Evolutionary conservation across 352 stramenopile species (phyloP), one percentile per base, ranked within the genome.

Genomic region (Phytophthora chlamydospora): DNA sequence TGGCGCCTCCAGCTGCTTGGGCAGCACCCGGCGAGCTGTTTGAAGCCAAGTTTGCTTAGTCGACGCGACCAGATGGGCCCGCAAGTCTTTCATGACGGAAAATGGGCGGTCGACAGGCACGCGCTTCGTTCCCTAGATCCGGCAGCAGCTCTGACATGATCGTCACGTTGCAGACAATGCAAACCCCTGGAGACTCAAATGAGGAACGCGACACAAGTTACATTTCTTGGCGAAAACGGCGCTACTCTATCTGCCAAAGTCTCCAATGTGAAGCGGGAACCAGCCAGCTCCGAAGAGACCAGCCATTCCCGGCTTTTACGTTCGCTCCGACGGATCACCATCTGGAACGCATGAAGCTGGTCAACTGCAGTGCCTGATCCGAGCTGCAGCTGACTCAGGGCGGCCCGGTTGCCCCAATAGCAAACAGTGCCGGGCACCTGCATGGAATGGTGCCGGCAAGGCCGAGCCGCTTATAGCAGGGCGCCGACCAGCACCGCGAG

Each of bases 401-500:
- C 24, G 24, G 24, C 24, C 40, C 40, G 40, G 40, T 16, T 33
- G 40, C 1, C n/a, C 7, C 17, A 12, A 32, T 46, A 32, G 40
- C 40, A 17, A 16, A 32, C 4, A 36, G 11, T 10, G 13, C 36
- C 36, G n/a, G 31, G 16, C 17, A 51, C 19, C 10, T 44, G 43
- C 54, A 49, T 43, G 35, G 44, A 49, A 56, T 48, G 38, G 35
- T 58, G 44, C 34, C 34, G 38, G 52, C 33, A 46, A 63, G 17
- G 6, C 13, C 19, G 31, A 35, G 31, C 16, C 24, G 16, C 21
- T 65, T 21, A 69, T 46, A 69, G 27, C 45, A 69, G 7, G 19
- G 51, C 43, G 24, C 58, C 65, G 16, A 58, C 32, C 32, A 73
- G 53, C 46, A 73, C 52, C 19, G 53, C 58, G 24, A 62, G 27